These are phyloP conservation scores for Solidago caesia DNA, from an alignment of 129 eudicot species.

Conservation along the genomic window DNA sequence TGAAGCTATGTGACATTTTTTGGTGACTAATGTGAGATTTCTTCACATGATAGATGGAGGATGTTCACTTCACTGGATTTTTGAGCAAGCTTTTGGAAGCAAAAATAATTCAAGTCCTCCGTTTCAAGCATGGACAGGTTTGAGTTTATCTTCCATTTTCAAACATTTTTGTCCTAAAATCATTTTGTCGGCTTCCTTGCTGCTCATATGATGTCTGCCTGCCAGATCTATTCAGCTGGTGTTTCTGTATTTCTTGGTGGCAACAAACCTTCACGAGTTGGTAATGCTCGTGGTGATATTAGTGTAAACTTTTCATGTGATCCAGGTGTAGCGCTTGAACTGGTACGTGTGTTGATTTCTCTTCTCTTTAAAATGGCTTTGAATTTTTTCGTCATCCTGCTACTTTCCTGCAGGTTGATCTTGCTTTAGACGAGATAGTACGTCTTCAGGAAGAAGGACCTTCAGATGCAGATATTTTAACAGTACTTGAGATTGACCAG, in stretches of 20 bases:
- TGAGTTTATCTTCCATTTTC: slow-evolving; percentile 24
- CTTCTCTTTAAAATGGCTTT: neutral
- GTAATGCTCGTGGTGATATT: slow-evolving; percentile 82
- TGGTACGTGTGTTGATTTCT: slow-evolving; percentile 46
- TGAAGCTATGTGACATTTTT: slow-evolving; percentile 7
- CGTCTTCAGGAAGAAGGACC: slow-evolving; percentile 97
- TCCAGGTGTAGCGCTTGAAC: slow-evolving; percentile 68
- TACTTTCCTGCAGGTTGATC: slow-evolving; percentile 59
- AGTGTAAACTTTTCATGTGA: slow-evolving; percentile 88
- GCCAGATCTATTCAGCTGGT: slow-evolving; percentile 82
- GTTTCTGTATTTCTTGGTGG: slow-evolving; percentile 91
- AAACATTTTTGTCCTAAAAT: neutral
- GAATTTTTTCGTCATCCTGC: slow-evolving; percentile 10
- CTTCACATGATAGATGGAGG: slow-evolving; percentile 63
- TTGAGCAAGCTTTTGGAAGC: slow-evolving; percentile 90
- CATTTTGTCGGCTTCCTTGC: neutral
- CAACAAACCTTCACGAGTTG: slow-evolving; percentile 85
- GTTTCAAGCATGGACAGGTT: slow-evolving; percentile 97
- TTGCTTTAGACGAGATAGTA: slow-evolving; percentile 81
- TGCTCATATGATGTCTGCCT: slow-evolving; percentile 22
- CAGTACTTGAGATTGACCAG: slow-evolving; percentile 94
- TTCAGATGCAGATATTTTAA: slow-evolving; percentile 67
- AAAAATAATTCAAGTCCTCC: slow-evolving; percentile 78
- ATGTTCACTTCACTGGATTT: slow-evolving; percentile 68
- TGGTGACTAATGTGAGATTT: slow-evolving; percentile 9